Conservation (phyloP, 352 stramenopile species). For the Phytophthora agathidicida region DNA sequence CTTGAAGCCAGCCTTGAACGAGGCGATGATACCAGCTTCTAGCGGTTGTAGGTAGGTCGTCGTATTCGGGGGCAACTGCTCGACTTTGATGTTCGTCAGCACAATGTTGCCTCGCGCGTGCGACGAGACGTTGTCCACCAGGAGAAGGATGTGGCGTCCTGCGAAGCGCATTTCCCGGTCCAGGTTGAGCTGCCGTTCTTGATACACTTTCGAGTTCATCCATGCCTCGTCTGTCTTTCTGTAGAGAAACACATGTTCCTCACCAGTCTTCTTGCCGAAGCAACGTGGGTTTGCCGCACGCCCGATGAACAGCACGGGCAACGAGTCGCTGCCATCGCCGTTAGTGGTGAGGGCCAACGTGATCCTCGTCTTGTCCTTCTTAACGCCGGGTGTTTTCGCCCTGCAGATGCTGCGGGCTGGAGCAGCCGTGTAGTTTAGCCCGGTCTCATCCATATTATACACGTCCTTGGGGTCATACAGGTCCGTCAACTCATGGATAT, state of each 20-base stretch:
- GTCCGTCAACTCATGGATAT: background rate
- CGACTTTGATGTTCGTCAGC: background rate
- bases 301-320: background rate
- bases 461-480: conserved; percentile 1
- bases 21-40: background rate
- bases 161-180: background rate
- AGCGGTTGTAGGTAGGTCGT: background rate
- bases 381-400: background rate
- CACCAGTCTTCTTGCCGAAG: conserved; percentile 7
- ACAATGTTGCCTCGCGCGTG: background rate
- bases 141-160: background rate
- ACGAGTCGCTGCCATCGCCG: background rate
- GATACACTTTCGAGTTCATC: conserved; percentile 1
- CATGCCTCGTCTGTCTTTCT: background rate
- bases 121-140: background rate
- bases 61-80: background rate
- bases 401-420: conserved; percentile 2
- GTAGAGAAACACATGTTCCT: conserved; percentile 1
- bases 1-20: background rate
- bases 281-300: background rate
- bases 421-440: background rate
- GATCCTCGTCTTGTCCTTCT: conserved; percentile 13
- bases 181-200: background rate
- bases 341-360: conserved; percentile 4
- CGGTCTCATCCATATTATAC: conserved; percentile 13